Base-by-base conservation (phyloP, 2,329 filamentous ascomycete species). In the Fusarium veterinarium region DNA sequence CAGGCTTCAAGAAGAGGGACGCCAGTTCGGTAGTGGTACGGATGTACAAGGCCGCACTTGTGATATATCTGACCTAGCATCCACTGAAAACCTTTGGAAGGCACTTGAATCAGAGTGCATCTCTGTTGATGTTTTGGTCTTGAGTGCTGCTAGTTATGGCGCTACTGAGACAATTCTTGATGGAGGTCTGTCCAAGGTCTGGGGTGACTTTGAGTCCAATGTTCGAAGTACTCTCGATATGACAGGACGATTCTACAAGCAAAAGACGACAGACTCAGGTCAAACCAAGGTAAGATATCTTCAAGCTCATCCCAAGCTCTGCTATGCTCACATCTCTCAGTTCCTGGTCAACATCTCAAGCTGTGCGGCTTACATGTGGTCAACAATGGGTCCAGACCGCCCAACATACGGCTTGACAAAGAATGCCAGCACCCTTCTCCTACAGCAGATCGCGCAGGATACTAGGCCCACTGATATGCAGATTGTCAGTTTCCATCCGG, bases 161-260 rank as follows among this genome's bases (percentile, higher is more conserved):
- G 20, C 33, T 19, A 40, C 5, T 2, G 25, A 59, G 20, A 33
- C 20, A 19, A 51, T 59, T 23, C 44, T 59, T 19, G 28, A 40
- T 9, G 33, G 44, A 23, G 56, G 44, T 25, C 16, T 25, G 16
- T 8, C 8, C 3, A 40, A 51, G 7, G 44, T 59, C 16, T 59
- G 44, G 56, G 20, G 33, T 9, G 44, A 59, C 16, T 59, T 59
- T 7, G 56, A 59, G 20, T 38, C 33, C 12, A 59, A 59, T 31
- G 44, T 59, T 6, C 25, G 44, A 40, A 51, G 44, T 6, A 31
- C 56, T 8, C 14, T 59, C 4, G 20, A 59, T 17, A 59, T 59
- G 35, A 59, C 44, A 8, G 44, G 49, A 12, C 20, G 35, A 30
- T 28, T 59, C 19, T 51, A 59, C 25, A 55, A 42, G 5, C 52